Percentiles rank a stretch among this genome's conserved stretches.
These are phyloP conservation scores for Moesziomyces sp. DNA, from an alignment of 1,284 basidiomycete genomes.

Conservation along the genomic window DNA sequence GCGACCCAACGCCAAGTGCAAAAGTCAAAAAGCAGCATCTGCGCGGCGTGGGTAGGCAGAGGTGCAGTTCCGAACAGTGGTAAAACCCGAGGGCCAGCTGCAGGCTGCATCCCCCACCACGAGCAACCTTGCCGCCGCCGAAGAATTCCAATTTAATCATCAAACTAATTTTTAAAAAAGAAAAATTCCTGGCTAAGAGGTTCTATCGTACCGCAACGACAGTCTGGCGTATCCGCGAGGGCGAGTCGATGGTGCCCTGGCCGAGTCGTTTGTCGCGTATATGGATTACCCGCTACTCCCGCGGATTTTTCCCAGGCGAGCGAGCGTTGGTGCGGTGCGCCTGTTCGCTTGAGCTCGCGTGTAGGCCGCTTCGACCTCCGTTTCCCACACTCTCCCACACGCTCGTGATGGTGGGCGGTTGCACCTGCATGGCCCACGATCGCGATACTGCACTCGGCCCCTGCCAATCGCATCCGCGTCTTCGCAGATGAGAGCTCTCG, in stretches of 20 bases:
- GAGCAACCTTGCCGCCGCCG: no score
- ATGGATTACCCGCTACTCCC: constrained; percentile 8
- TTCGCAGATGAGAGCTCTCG: no score
- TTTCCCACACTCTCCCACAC: constrained; percentile 8
- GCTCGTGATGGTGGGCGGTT: not conserved
- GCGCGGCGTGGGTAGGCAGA: no score
- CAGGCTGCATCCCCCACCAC: no score
- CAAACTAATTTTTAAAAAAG: not conserved
- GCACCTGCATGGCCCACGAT: not conserved
- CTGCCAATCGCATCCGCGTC: not conserved
- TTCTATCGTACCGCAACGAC: not conserved
- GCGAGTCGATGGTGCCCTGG: no score
- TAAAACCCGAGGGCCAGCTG: not conserved
- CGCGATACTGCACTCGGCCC: not conserved
- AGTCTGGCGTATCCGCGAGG: no score
- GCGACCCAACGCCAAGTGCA: no score
- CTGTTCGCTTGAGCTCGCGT: no score
- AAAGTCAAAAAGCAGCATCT: no score
- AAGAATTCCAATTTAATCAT: not conserved
- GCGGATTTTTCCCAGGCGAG: constrained; percentile 7
- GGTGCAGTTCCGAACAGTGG: not conserved
- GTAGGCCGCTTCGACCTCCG: not conserved
- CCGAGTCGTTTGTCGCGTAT: constrained; percentile 7
- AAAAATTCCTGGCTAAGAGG: not conserved
- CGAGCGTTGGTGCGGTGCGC: not conserved